A percentile compares a stretch with the other conserved stretches of the same genome.
Conservation (phyloP, 495 filamentous ascomycete genomes). For the Neurospora sp. region DNA sequence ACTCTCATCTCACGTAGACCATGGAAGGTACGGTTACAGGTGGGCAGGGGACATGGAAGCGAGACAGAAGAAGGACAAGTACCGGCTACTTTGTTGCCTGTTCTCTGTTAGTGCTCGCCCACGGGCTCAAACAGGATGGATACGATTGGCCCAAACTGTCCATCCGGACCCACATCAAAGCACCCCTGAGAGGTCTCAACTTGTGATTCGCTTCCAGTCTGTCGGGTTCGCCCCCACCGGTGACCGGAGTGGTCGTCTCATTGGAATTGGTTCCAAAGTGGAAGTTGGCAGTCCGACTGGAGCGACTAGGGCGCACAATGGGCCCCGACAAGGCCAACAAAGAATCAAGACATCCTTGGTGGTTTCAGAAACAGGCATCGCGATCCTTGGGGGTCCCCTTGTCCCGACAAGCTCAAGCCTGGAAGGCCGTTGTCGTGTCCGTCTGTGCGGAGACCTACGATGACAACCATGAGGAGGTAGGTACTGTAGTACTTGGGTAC, state of each 20-base stretch:
- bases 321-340: neutral
- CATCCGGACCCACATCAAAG: neutral
- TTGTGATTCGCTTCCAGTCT: constrained; percentile 7
- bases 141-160: neutral
- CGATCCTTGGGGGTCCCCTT: neutral
- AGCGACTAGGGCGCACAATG: neutral
- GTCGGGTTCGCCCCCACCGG: neutral
- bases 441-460: neutral
- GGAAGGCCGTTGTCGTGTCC: neutral
- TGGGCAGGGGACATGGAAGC: neutral
- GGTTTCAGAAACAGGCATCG: neutral
- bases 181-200: neutral
- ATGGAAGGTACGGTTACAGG: neutral
- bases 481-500: neutral
- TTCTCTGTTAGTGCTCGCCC: neutral
- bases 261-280: neutral
- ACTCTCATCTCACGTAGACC: neutral
- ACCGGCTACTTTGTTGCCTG: neutral
- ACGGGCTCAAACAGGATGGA: neutral
- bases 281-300: neutral
- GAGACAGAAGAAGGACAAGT: neutral
- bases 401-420: neutral
- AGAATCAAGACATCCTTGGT: neutral
- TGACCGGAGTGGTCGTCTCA: neutral
- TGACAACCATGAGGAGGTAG: neutral